Evolutionary conservation across 23 red algal species (phyloP).

Genomic region (Agarophyton chilense): DNA sequence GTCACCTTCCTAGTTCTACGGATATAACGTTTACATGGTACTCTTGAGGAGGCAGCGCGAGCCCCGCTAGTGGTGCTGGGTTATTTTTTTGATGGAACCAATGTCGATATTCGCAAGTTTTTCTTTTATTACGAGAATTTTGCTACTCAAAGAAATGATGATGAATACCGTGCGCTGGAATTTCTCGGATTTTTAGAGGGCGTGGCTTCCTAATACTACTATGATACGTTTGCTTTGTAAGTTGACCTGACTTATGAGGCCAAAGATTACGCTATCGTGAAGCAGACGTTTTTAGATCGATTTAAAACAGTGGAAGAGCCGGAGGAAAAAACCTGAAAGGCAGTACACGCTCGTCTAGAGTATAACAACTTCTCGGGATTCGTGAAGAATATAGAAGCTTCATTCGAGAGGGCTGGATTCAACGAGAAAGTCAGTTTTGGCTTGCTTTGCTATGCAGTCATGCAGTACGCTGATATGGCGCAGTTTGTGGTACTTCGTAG

Average conservation of each 20-base stretch:
- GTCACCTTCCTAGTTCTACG: too few relatives aligned
- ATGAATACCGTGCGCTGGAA: background rate
- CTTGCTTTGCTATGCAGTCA: too few relatives aligned
- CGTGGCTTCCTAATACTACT: constrained; percentile 10
- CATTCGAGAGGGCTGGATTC: too few relatives aligned
- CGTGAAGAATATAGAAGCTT: background rate
- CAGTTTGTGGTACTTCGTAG: too few relatives aligned
- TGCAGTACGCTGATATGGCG: too few relatives aligned
- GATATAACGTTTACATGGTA: too few relatives aligned
- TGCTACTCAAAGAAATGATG: background rate
- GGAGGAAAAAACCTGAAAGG: background rate
- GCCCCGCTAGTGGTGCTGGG: too few relatives aligned
- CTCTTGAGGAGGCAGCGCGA: too few relatives aligned
- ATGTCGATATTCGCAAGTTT: background rate
- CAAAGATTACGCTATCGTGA: background rate
- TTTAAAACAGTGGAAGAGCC: background rate
- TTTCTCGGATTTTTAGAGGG: background rate
- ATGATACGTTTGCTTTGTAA: constrained; percentile 6
- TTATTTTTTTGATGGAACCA: too few relatives aligned
- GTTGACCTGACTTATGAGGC: background rate
- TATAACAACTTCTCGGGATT: background rate
- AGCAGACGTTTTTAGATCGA: background rate
- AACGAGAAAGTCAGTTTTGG: too few relatives aligned
- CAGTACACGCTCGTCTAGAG: background rate
- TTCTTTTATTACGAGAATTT: constrained; percentile 1